A percentile compares a stretch with the other conserved stretches of the same genome.
Conservation (phyloP, 208 protist genomes). For the Lotmaria passim region DNA sequence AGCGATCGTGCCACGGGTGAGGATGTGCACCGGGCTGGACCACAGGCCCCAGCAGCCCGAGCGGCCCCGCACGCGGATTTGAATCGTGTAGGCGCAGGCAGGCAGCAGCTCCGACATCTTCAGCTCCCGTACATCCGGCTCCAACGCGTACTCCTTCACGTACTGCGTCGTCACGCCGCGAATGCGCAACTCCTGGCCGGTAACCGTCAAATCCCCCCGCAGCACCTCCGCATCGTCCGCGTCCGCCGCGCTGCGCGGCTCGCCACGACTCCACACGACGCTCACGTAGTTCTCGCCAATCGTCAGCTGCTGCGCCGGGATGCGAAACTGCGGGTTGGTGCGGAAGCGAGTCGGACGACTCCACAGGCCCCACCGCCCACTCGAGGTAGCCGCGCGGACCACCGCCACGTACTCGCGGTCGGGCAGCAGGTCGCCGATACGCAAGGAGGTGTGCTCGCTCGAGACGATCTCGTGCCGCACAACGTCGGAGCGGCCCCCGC, state of each 20-base stretch:
- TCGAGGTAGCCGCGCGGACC: constrained; percentile 82
- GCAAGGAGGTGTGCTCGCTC: constrained; percentile 85
- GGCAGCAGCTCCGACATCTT: constrained; percentile 88
- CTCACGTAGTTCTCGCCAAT: constrained; percentile 94
- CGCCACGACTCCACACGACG: constrained; percentile 83
- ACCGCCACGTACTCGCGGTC: constrained; percentile 89
- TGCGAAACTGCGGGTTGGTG: constrained; percentile 86
- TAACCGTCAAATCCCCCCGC: constrained; percentile 83
- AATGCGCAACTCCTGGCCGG: constrained; percentile 90
- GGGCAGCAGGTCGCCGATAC: constrained; percentile 76
- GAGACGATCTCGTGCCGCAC: constrained; percentile 60
- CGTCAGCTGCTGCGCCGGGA: constrained; percentile 85
- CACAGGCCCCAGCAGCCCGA: constrained; percentile 90
- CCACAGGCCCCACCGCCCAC: constrained; percentile 90
- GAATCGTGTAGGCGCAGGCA: constrained; percentile 88
- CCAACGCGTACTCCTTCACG: constrained; percentile 83
- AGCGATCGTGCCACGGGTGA: constrained; percentile 87
- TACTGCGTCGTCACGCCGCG: constrained; percentile 79
- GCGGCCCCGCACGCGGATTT: constrained; percentile 83
- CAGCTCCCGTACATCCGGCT: constrained; percentile 78
- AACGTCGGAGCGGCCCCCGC: constrained; percentile 76
- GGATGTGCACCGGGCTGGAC: constrained; percentile 78
- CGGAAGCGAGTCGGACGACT: constrained; percentile 84
- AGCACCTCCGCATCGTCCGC: constrained; percentile 46
- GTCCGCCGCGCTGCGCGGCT: constrained; percentile 23